phyloP scores from a whole-genome alignment of 1,284 basidiomycete genomes.

The Coniferiporia weirii region DNA sequence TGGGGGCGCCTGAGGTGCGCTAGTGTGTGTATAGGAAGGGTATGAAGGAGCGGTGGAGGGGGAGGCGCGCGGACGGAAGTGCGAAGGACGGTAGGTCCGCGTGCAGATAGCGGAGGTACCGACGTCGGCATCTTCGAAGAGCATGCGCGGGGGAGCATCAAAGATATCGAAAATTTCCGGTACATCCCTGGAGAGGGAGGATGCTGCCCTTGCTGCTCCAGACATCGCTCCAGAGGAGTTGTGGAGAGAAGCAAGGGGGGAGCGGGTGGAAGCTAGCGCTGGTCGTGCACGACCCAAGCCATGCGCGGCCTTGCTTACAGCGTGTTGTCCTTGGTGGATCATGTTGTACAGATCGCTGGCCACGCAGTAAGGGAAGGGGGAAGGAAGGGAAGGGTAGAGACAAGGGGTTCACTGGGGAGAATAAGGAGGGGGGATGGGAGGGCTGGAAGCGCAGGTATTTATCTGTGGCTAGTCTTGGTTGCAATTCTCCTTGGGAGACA shows the following conservation, averaged over 20 bases:
- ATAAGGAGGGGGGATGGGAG: background rate
- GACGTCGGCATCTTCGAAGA: background rate
- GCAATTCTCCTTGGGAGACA: background rate
- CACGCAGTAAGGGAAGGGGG: no score
- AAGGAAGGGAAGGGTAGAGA: background rate
- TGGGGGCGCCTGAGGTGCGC: background rate
- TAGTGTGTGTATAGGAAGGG: background rate
- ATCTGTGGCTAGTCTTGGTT: background rate
- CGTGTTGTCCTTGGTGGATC: background rate
- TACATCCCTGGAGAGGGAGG: background rate
- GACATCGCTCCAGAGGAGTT: background rate
- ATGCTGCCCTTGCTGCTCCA: background rate
- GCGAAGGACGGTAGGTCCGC: background rate
- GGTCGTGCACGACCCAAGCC: background rate
- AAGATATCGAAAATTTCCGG: background rate
- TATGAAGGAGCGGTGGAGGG: background rate
- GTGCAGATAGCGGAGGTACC: background rate
- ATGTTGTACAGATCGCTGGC: background rate
- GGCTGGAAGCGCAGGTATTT: background rate
- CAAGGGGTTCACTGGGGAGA: background rate
- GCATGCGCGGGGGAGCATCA: background rate
- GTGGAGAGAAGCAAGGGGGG: background rate
- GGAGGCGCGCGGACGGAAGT: background rate
- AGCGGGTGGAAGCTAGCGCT: background rate
- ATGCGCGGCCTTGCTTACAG: background rate